Base-by-base conservation (phyloP, 176 grass and related monocot species). In the Panicum miliaceum region DNA sequence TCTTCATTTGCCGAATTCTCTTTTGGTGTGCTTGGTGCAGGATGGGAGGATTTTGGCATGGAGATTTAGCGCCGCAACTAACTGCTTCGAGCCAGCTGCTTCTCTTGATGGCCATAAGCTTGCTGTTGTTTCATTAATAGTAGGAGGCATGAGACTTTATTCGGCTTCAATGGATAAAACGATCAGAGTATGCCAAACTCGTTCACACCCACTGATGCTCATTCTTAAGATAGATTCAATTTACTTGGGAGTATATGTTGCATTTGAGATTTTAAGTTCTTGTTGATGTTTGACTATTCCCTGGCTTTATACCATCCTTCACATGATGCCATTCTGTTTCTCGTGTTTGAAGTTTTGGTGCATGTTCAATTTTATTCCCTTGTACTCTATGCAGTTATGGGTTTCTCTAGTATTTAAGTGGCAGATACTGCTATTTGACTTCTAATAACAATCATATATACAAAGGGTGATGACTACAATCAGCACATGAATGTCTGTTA, bases 131-230 rank as follows among this genome's bases (percentile, higher is more conserved):
- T 96, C 97, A 26, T 91, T 99, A 87, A 80, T 88, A 74, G 87
- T 96, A 73, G 91, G 91, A 46, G 91, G 73, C 37, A 58, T 71
- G 63, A 92, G 81, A 83, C 93, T 99, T 64, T 99, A 96, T 82
- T 99, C 97, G 69, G 88, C 86, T 82, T 99, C 97, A 12, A 99
- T 99, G 93, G 97, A 99, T 89, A 81, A 94, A 64, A 96, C 88
- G 16, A 94, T 99, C 60, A 94, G 81, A 94, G 97, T 99, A 92
- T 89, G 83, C 23, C 64, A 53, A 69, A 62, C 51, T 82, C 79
- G 42, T 87, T 78, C 23, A 46, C 25, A 45, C 20, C 5, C 8
- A 35, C 64, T 78, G 41, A 79, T 64, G 7, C 35, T 68, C 51
- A 83, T 78, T 86, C 22, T 25, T 86, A 25, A 68, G n/a, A 76